Base-by-base conservation (phyloP, 139 green algal species). In the Penium margaritaceum region DNA sequence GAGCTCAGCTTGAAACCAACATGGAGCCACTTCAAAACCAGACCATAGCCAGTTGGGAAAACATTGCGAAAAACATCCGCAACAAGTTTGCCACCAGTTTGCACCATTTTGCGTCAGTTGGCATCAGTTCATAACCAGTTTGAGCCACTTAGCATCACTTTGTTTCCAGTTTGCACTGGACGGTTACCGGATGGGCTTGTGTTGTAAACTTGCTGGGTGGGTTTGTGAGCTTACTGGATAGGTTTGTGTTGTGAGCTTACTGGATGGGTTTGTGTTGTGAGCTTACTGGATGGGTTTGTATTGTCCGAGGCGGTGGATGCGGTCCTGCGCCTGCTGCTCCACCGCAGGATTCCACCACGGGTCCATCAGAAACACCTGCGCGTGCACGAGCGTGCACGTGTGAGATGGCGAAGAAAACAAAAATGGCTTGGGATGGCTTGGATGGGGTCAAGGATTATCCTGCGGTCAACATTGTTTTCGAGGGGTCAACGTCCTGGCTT, bases 321-420 rank as follows among this genome's bases (percentile, higher is more conserved):
- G 70, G 37, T 82, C 75, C 38, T 77, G 62, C 21, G 77, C 77
- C 44, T 83, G 77, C 74, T 83, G 77, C 63, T 82, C 76, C 30
- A 82, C 76, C 14, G 76, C 75, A 29, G 75, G 75, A 33, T 77
- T 77, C 70, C 70, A 77, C 90, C 90, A 95, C 7, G 89, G 90
- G 82, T 94, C 89, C 86, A 92, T 90, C 5, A 95, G 83, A 58
- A 94, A 87, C 19, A 93, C 89, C 63, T 90, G 84, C n/a, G 55
- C 3, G 55, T 5, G 55, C 41, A 12, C n/a, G n/a, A n/a, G n/a
- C n/a, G n/a, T n/a, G n/a, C n/a, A n/a, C n/a, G n/a, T 15, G n/a
- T 36, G 24, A 1, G 1, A 29, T 5, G 46, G 34, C 1, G 60
- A 41, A 32, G 32, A n/a, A 4, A 17, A 41, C 9, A 41, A 32